A percentile compares a stretch with the other conserved stretches of the same genome.
Evolutionary conservation across 768 basidiomycete genomes (phyloP).

Genomic region (Lentinula boryana): DNA sequence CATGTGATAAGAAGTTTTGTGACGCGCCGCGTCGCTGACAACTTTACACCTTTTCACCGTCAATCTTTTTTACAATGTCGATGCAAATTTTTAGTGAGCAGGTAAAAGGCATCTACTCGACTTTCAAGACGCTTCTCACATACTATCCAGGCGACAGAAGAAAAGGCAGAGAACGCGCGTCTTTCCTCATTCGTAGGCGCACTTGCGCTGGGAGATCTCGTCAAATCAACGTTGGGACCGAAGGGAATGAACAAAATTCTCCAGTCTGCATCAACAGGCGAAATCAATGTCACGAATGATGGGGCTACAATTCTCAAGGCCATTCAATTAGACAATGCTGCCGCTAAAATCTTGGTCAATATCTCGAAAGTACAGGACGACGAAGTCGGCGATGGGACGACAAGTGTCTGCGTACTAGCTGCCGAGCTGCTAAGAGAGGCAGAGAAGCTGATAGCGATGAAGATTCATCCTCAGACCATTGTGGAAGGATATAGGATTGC

Average conservation of each 20-base stretch:
- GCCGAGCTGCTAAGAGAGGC: constrained; percentile 91
- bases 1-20: no score
- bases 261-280: constrained; percentile 82
- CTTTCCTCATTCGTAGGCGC: constrained; percentile 98
- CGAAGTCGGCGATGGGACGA: constrained; percentile 96
- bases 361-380: constrained; percentile 99
- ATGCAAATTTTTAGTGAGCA: constrained; percentile 69
- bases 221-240: constrained; percentile 96
- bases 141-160: constrained; percentile 69
- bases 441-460: constrained; percentile 86
- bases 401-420: constrained; percentile 86
- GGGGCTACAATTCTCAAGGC: constrained; percentile 98
- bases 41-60: neutral
- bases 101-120: constrained; percentile 23
- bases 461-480: constrained; percentile 97
- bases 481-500: constrained; percentile 96
- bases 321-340: constrained; percentile 96
- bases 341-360: constrained; percentile 98
- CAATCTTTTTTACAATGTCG: constrained; percentile 36
- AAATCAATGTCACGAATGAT: constrained; percentile 97
- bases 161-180: constrained; percentile 97
- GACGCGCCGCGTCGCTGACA: no score
- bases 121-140: neutral
- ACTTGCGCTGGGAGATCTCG: constrained; percentile 93
- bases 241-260: constrained; percentile 99